These are phyloP conservation scores for Zygoascus biomembranicola DNA, from an alignment of 805 yeast genomes.

Conservation along the genomic window DNA sequence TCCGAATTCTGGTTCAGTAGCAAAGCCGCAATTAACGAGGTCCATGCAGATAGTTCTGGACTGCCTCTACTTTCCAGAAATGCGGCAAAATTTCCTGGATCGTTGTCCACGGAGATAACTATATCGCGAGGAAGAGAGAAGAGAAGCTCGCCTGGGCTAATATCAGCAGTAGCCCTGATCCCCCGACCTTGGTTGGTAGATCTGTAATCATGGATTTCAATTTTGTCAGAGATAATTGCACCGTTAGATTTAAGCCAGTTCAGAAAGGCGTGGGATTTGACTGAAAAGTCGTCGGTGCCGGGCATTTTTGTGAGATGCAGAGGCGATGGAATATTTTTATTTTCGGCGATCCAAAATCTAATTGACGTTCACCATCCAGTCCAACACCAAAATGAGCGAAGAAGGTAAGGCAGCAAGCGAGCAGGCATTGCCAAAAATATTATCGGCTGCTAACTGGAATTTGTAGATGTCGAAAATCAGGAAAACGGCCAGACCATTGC, in stretches of 20 bases:
- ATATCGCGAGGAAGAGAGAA: slow-evolving; percentile 59
- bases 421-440: not conserved
- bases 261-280: slow-evolving; percentile 5
- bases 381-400: not conserved
- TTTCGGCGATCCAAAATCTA: not conserved
- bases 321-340: not conserved
- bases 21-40: slow-evolving; percentile 48
- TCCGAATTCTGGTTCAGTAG: slow-evolving; percentile 46
- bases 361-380: too few relatives aligned
- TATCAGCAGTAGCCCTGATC: slow-evolving; percentile 53
- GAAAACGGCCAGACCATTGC: slow-evolving; percentile 6
- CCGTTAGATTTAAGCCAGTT: slow-evolving; percentile 14
- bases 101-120: slow-evolving; percentile 52
- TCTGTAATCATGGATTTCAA: slow-evolving; percentile 56
- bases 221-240: slow-evolving; percentile 42
- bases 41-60: slow-evolving; percentile 42
- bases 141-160: slow-evolving; percentile 52
- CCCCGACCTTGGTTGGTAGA: slow-evolving; percentile 65
- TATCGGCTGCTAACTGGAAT: not conserved
- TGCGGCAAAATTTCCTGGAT: slow-evolving; percentile 25
- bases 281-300: slow-evolving; percentile 2
- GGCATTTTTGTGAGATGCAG: not conserved
- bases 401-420: not conserved
- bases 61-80: slow-evolving; percentile 19
- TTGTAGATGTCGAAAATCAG: not conserved